Evolutionary conservation across 352 stramenopile species (phyloP).

Genomic region (Globisporangium alternatum): DNA sequence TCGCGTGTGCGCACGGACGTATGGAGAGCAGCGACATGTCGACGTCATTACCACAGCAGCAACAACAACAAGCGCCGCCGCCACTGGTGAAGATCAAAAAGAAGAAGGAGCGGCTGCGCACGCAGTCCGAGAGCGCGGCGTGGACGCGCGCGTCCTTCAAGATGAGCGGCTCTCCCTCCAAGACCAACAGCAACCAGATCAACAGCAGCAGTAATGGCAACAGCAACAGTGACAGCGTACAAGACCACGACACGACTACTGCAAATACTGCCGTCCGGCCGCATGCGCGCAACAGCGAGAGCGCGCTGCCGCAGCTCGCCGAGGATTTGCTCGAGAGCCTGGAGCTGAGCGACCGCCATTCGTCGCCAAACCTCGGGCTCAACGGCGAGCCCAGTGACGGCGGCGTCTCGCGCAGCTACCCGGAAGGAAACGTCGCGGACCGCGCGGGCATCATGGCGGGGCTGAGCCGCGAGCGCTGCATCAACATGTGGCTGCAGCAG

Average conservation of each 20-base stretch:
- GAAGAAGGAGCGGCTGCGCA: constrained; percentile 67
- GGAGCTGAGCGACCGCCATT: constrained; percentile 33
- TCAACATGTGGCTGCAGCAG: constrained; percentile 81
- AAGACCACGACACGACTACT: background rate
- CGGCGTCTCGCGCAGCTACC: constrained; percentile 17
- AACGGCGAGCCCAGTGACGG: constrained; percentile 18
- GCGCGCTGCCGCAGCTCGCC: constrained; percentile 38
- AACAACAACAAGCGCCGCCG: constrained; percentile 1
- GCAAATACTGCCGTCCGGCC: background rate
- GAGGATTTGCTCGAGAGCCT: constrained; percentile 46
- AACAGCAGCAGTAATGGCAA: background rate
- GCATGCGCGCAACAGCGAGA: constrained; percentile 48
- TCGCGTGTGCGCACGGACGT: background rate
- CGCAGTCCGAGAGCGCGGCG: constrained; percentile 69
- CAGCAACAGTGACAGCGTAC: background rate
- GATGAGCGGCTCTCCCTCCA: constrained; percentile 44
- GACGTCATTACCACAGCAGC: background rate
- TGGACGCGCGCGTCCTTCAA: constrained; percentile 70
- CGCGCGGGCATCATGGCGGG: constrained; percentile 11
- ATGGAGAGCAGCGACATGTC: constrained; percentile 6
- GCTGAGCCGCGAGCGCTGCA: constrained; percentile 55
- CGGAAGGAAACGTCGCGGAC: constrained; percentile 4
- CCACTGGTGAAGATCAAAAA: constrained; percentile 23
- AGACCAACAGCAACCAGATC: constrained; percentile 15
- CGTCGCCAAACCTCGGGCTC: constrained; percentile 14